phyloP scores from a whole-genome alignment of 108 stramenopile species.

The Mayamaea pseudoterrestris region DNA sequence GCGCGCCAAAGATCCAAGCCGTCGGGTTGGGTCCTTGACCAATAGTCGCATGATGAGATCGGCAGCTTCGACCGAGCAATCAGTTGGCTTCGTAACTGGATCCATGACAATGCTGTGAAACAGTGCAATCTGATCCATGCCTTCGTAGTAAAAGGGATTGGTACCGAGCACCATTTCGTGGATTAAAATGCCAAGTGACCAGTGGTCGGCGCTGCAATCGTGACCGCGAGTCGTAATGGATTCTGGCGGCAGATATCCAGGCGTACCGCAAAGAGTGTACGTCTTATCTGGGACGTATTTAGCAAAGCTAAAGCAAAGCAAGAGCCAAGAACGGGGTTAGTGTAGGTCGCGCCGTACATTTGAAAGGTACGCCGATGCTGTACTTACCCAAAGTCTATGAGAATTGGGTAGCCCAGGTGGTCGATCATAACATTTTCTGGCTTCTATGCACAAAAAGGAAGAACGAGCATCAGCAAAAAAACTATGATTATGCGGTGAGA shows the following conservation, averaged over 20 bases:
- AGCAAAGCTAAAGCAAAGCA: slow-evolving; percentile 6
- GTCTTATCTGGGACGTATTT: slow-evolving; percentile 52
- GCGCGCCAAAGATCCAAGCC: slow-evolving; percentile 41
- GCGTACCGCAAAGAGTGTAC: slow-evolving; percentile 89
- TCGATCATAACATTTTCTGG: slow-evolving; percentile 47
- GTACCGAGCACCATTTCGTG: slow-evolving; percentile 73
- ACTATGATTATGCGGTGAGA: no score
- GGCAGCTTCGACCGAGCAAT: slow-evolving; percentile 14
- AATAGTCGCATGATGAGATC: slow-evolving; percentile 43
- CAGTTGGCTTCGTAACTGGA: slow-evolving; percentile 10
- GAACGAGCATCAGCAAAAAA: no score
- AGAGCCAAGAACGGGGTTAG: slow-evolving; percentile 12
- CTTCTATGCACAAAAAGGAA: no score
- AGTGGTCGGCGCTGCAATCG: slow-evolving; percentile 79
- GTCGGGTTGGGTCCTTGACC: slow-evolving; percentile 31
- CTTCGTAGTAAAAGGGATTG: slow-evolving; percentile 49
- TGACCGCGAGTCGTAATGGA: slow-evolving; percentile 49
- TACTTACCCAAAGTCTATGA: slow-evolving; percentile 51
- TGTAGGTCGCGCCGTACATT: not conserved
- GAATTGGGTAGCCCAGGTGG: slow-evolving; percentile 59
- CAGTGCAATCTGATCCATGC: slow-evolving; percentile 53
- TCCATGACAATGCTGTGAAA: slow-evolving; percentile 67
- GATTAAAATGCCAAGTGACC: slow-evolving; percentile 77
- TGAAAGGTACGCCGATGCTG: not conserved
- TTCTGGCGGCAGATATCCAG: slow-evolving; percentile 35